Percentiles rank a stretch among this genome's conserved stretches.
phyloP scores from a whole-genome alignment of 2,329 filamentous ascomycete species.

The Aspergillus pseudoviridinutans region DNA sequence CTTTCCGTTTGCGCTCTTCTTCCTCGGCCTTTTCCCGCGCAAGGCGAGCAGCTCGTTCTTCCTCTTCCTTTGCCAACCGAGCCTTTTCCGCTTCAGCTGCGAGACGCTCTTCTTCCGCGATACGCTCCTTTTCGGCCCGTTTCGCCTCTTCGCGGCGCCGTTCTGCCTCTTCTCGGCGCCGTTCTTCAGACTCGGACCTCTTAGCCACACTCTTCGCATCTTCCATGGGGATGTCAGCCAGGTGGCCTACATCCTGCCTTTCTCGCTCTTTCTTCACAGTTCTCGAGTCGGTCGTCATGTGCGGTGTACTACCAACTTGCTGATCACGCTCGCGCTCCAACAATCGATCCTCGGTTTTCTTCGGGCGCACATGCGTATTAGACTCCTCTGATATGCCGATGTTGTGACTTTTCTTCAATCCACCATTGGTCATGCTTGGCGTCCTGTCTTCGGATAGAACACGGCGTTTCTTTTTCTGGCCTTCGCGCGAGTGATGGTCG shows the following conservation, averaged over 20 bases:
- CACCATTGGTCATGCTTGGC: slow-evolving; percentile 28
- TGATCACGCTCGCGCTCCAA: slow-evolving; percentile 17
- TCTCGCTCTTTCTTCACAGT: slow-evolving; percentile 29
- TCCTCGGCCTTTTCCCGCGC: slow-evolving; percentile 42
- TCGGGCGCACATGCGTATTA: slow-evolving; percentile 15
- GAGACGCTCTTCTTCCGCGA: slow-evolving; percentile 27
- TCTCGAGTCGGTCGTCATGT: slow-evolving; percentile 18
- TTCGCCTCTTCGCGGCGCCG: slow-evolving; percentile 22
- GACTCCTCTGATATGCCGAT: slow-evolving; percentile 11
- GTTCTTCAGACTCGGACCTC: slow-evolving; percentile 24
- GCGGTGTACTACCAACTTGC: slow-evolving; percentile 10
- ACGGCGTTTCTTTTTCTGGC: slow-evolving; percentile 42
- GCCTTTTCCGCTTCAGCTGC: slow-evolving; percentile 28
- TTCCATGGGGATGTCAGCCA: slow-evolving; percentile 31
- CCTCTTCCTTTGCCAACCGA: slow-evolving; percentile 32
- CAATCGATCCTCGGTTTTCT: slow-evolving; percentile 11
- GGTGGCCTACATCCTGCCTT: slow-evolving; percentile 22
- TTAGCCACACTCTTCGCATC: slow-evolving; percentile 18
- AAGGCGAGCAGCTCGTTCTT: slow-evolving; percentile 31
- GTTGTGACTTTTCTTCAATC: slow-evolving; percentile 24
- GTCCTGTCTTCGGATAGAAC: slow-evolving; percentile 38
- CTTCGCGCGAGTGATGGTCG: slow-evolving; percentile 28
- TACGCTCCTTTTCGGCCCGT: slow-evolving; percentile 30
- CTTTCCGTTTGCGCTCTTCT: slow-evolving; percentile 40
- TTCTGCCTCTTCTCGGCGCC: slow-evolving; percentile 20